These are phyloP conservation scores for Boletus rex-veris DNA, from an alignment of 768 basidiomycete genomes.

Conservation along the genomic window DNA sequence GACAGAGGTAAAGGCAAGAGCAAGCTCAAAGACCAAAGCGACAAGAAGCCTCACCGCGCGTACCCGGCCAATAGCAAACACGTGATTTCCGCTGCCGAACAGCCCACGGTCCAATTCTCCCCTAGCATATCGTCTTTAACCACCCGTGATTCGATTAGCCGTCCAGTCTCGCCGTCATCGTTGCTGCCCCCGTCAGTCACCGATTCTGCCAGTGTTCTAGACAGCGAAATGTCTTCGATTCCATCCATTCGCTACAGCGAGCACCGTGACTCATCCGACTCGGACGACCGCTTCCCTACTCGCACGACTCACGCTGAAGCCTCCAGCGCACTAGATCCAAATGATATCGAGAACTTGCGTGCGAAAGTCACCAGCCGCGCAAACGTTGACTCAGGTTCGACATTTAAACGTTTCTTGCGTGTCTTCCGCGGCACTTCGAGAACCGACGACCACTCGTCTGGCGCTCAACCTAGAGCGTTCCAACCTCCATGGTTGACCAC, in stretches of 20 bases:
- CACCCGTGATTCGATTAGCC: slow-evolving; percentile 8
- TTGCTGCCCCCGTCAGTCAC: slow-evolving; percentile 5
- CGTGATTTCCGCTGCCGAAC: slow-evolving; percentile 6
- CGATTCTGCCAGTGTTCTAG: slow-evolving; percentile 3
- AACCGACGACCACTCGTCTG: slow-evolving; percentile 21
- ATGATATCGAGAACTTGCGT: slow-evolving; percentile 45
- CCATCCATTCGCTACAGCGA: slow-evolving; percentile 11
- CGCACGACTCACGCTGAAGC: slow-evolving; percentile 64
- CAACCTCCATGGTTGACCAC: slow-evolving; percentile 63
- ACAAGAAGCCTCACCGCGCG: slow-evolving; percentile 26
- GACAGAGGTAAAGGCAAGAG: slow-evolving; percentile 24
- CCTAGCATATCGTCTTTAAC: slow-evolving; percentile 20
- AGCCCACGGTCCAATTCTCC: slow-evolving; percentile 14
- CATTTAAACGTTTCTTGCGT: slow-evolving; percentile 24
- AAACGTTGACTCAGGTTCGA: slow-evolving; percentile 18
- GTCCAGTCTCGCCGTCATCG: slow-evolving; percentile 22
- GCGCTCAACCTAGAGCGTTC: slow-evolving; percentile 33
- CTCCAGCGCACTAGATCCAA: slow-evolving; percentile 56
- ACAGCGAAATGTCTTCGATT: slow-evolving; percentile 8
- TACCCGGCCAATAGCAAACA: slow-evolving; percentile 17
- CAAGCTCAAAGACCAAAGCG: slow-evolving; percentile 27
- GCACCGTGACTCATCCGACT: slow-evolving; percentile 28
- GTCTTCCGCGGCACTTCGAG: slow-evolving; percentile 19
- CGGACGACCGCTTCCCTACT: slow-evolving; percentile 30
- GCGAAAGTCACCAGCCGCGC: slow-evolving; percentile 28